phyloP scores from a whole-genome alignment of 495 filamentous ascomycete species.

The Trichoderma orchidacearum region DNA sequence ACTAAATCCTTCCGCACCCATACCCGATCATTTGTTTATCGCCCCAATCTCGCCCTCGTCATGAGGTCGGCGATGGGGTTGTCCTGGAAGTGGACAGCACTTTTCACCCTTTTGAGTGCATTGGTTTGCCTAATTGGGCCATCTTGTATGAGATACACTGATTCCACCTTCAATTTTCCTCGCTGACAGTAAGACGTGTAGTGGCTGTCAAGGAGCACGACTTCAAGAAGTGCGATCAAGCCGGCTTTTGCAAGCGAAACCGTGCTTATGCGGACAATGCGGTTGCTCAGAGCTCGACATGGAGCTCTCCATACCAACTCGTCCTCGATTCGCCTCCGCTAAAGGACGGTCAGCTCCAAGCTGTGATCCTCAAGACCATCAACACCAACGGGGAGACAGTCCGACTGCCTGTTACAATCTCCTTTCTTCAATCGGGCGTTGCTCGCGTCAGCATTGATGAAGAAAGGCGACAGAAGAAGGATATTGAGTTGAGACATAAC shows the following conservation, averaged over 20 bases:
- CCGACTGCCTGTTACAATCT: slow-evolving; percentile 68
- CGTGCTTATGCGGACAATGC: slow-evolving; percentile 75
- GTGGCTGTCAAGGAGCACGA: slow-evolving; percentile 84
- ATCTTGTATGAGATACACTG: slow-evolving; percentile 26
- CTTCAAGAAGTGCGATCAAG: slow-evolving; percentile 91
- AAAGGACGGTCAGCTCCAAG: slow-evolving; percentile 67
- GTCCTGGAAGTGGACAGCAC: slow-evolving; percentile 43
- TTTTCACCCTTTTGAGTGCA: slow-evolving; percentile 30
- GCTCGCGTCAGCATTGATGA: slow-evolving; percentile 84
- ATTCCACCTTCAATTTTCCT: background rate
- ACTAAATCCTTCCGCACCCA: background rate
- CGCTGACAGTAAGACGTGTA: slow-evolving; percentile 13
- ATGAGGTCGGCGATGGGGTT: slow-evolving; percentile 29
- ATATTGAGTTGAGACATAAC: slow-evolving; percentile 73
- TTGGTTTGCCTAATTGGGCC: slow-evolving; percentile 31
- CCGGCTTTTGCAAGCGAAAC: slow-evolving; percentile 93
- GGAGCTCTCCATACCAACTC: slow-evolving; percentile 74
- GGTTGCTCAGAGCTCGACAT: slow-evolving; percentile 44
- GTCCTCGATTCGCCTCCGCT: slow-evolving; percentile 56
- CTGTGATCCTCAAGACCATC: slow-evolving; percentile 62
- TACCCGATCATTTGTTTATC: slow-evolving; percentile 3
- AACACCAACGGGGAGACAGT: slow-evolving; percentile 46
- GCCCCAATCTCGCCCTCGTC: slow-evolving; percentile 7
- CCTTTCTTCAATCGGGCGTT: slow-evolving; percentile 77
- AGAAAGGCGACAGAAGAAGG: slow-evolving; percentile 72